These are phyloP conservation scores for Phytophthora macrochlamydospora DNA, from an alignment of 352 stramenopile species.

Conservation along the genomic window DNA sequence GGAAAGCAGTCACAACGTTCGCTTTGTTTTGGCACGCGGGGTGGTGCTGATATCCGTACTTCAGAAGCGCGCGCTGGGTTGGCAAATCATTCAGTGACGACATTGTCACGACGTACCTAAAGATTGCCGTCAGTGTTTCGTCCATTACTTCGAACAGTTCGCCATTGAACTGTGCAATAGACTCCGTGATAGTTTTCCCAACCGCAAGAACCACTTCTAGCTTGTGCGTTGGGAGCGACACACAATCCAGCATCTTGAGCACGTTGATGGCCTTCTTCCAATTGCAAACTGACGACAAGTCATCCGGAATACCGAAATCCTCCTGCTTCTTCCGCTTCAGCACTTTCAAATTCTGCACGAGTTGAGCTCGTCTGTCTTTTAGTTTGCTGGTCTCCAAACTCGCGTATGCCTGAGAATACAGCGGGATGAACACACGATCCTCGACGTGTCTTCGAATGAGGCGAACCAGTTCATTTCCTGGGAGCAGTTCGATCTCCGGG, in stretches of 20 bases:
- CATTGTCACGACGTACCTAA: constrained; percentile 72
- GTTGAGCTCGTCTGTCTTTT: constrained; percentile 34
- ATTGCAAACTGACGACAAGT: constrained; percentile 57
- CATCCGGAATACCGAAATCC: constrained; percentile 71
- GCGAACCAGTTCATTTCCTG: constrained; percentile 75
- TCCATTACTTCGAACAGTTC: constrained; percentile 64
- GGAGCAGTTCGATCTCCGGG: constrained; percentile 62
- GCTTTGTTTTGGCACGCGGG: constrained; percentile 76
- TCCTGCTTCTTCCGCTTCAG: constrained; percentile 55
- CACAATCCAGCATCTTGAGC: constrained; percentile 72
- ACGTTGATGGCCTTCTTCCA: constrained; percentile 63
- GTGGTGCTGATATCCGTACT: constrained; percentile 68
- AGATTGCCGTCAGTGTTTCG: constrained; percentile 63
- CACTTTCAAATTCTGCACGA: constrained; percentile 64
- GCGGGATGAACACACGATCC: constrained; percentile 76
- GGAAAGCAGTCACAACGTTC: constrained; percentile 61
- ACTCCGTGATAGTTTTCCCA: constrained; percentile 51
- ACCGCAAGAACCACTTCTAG: constrained; percentile 73
- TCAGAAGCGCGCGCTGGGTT: constrained; percentile 54
- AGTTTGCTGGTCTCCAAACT: constrained; percentile 53
- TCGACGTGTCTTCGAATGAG: constrained; percentile 79
- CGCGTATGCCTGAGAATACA: constrained; percentile 61
- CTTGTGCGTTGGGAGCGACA: constrained; percentile 85
- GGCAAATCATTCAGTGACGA: constrained; percentile 65
- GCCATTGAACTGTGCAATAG: constrained; percentile 60